Evolutionary conservation across 768 basidiomycete genomes (phyloP), one percentile per base, ranked within the genome.

Genomic region (Suillus decipiens): DNA sequence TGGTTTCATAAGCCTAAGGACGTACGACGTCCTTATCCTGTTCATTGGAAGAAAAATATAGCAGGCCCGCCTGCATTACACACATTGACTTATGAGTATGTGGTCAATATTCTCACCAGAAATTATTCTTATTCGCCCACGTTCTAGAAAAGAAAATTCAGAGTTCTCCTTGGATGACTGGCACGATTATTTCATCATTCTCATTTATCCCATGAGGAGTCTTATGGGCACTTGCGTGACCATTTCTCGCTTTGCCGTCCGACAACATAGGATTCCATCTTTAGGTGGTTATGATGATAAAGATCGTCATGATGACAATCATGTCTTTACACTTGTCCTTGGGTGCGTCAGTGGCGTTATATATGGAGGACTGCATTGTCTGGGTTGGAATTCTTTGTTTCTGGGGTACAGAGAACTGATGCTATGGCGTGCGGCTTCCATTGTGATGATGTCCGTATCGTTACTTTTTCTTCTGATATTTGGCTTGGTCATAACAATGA

Each of bases 21-120:
- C 3, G 24, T 48, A 3, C 14, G 47, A 15, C 24, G 47, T 15
- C 47, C 47, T 48, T 15, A 15, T 15, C 2, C 14, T 28, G 14
- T 48, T 24, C 14, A 9, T 28, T 48, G 47, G 47, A 48, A 19
- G 0, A 10, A 11, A 43, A n/a, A n/a, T 43, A 3, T 14, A n/a
- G 4, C n/a, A 47, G 1, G 11, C 5, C 10, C 14, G 7, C 9
- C 14, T 22, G n/a, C 11, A 11, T 1, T 2, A 24, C 0, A 24
- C 7, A 12, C 7, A 28, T 28, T 28, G 3, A 28, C 28, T 3
- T 48, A 48, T 1, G 24, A 48, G 47, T 48, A 48, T 0, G 47
- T 48, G 2, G 47, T 28, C 14, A 28, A 28, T 19, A 48, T 28
- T 28, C 47, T 24, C 10, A 0, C 24, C 14, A 1, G 3, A 48